Evolutionary conservation across 495 filamentous ascomycete genomes (phyloP).

Genomic region (Aspergillus bridgeri): DNA sequence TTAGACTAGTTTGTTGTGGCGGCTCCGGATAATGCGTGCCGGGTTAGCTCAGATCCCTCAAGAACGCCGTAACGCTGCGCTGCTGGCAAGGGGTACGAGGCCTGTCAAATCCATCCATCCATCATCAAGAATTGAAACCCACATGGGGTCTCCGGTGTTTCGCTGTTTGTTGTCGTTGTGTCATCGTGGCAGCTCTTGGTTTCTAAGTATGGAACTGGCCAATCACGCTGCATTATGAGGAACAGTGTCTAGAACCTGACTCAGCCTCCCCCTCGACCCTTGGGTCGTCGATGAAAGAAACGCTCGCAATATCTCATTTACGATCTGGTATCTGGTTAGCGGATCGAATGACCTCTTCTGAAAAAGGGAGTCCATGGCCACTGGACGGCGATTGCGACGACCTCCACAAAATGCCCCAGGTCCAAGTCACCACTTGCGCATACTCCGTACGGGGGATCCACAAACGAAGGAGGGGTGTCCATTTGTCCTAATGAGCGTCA

Average conservation of each 20-base stretch:
- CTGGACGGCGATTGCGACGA: not conserved
- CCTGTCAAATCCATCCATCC: not conserved
- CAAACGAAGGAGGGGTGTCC: not conserved
- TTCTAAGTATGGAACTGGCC: slow-evolving; percentile 9
- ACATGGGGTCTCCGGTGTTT: not conserved
- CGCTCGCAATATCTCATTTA: slow-evolving; percentile 11
- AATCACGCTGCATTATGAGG: not conserved
- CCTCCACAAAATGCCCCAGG: not conserved
- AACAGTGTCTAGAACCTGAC: slow-evolving; percentile 12
- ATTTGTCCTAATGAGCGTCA: not conserved
- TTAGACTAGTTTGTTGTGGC: too few relatives aligned
- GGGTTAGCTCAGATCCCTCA: not conserved
- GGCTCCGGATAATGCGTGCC: not conserved
- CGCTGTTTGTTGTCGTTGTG: not conserved
- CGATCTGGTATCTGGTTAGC: not conserved
- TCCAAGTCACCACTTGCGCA: slow-evolving; percentile 2
- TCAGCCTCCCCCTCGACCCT: slow-evolving; percentile 3
- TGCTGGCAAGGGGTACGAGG: not conserved
- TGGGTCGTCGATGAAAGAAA: slow-evolving; percentile 1
- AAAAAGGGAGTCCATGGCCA: not conserved
- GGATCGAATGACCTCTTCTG: not conserved
- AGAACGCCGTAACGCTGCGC: not conserved
- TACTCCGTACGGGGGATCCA: not conserved
- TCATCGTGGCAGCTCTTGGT: slow-evolving; percentile 1
- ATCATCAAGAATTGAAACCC: not conserved